phyloP scores from a whole-genome alignment of 208 protist genomes.

The Crithidia acanthocephali region DNA sequence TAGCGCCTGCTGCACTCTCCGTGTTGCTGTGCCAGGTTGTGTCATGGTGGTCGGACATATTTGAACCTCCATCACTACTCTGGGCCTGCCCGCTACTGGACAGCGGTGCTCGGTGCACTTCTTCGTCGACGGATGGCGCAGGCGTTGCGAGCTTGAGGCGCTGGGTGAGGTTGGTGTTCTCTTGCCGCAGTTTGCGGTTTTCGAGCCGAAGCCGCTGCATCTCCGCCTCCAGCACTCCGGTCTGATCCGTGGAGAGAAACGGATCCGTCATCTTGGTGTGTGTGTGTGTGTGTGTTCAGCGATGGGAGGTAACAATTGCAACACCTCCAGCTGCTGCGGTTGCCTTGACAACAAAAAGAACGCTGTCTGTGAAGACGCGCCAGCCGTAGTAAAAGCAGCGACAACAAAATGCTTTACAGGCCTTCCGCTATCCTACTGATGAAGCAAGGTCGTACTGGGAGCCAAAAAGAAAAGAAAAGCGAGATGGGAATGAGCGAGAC shows the following conservation, averaged over 20 bases:
- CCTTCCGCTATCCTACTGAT: too few relatives aligned
- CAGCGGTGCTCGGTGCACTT: not conserved
- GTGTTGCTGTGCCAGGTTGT: not conserved
- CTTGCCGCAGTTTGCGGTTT: conserved; percentile 66
- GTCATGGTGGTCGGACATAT: not conserved
- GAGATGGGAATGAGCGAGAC: too few relatives aligned
- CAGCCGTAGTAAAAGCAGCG: too few relatives aligned
- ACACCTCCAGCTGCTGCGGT: too few relatives aligned
- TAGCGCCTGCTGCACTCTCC: not conserved
- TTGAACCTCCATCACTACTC: too few relatives aligned
- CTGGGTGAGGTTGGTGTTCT: conserved; percentile 46
- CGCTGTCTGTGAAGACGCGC: too few relatives aligned
- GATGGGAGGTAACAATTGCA: too few relatives aligned
- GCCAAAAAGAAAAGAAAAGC: too few relatives aligned
- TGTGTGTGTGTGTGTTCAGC: conserved; percentile 1
- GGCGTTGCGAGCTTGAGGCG: conserved; percentile 28
- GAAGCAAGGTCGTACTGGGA: too few relatives aligned
- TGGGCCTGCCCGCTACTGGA: too few relatives aligned
- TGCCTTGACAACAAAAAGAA: too few relatives aligned
- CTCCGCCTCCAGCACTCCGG: conserved; percentile 29
- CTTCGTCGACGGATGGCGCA: conserved; percentile 1
- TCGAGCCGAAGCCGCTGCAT: conserved; percentile 58
- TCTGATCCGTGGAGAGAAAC: conserved; percentile 19
- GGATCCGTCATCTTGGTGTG: conserved; percentile 34
- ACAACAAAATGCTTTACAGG: not conserved